A percentile compares a stretch with the other conserved stretches of the same genome.
Conservation (phyloP, 768 basidiomycete species). For the Boletus edulis region DNA sequence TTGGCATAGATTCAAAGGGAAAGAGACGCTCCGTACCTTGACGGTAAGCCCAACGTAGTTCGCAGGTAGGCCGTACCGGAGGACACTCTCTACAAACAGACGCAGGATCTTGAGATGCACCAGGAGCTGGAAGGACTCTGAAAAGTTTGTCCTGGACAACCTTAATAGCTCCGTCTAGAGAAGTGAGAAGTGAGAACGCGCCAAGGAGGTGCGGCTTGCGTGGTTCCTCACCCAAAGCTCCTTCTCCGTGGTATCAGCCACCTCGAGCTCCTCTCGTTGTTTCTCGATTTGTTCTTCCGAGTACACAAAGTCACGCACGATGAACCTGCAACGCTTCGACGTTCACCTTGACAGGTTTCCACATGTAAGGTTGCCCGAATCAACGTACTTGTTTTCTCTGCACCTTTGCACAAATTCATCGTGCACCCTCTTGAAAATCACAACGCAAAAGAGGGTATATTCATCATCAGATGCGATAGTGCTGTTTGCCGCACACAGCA, state of each 20-base stretch:
- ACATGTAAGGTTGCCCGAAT: background rate
- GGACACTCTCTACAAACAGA: slow-evolving; percentile 91
- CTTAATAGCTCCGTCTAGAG: slow-evolving; percentile 85
- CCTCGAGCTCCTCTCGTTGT: slow-evolving; percentile 77
- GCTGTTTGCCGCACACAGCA: slow-evolving; percentile 37
- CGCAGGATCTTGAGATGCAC: slow-evolving; percentile 92
- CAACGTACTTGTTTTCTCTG: slow-evolving; percentile 84
- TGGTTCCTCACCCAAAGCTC: slow-evolving; percentile 85
- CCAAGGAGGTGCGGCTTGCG: background rate
- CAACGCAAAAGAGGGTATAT: slow-evolving; percentile 79
- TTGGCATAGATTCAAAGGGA: background rate
- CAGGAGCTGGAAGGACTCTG: slow-evolving; percentile 91
- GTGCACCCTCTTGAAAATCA: slow-evolving; percentile 86
- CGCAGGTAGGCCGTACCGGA: slow-evolving; percentile 93
- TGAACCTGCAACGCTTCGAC: slow-evolving; percentile 56
- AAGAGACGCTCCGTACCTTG: slow-evolving; percentile 50
- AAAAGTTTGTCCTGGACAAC: slow-evolving; percentile 92
- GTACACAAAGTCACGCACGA: slow-evolving; percentile 90
- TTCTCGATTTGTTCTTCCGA: slow-evolving; percentile 79
- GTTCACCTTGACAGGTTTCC: slow-evolving; percentile 2
- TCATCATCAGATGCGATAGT: slow-evolving; percentile 84
- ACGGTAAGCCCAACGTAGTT: slow-evolving; percentile 81
- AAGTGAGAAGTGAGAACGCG: background rate
- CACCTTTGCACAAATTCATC: slow-evolving; percentile 95
- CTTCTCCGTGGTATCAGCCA: slow-evolving; percentile 84